Conservation (phyloP, 2,329 filamentous ascomycete genomes). For the Pyricularia grisea region DNA sequence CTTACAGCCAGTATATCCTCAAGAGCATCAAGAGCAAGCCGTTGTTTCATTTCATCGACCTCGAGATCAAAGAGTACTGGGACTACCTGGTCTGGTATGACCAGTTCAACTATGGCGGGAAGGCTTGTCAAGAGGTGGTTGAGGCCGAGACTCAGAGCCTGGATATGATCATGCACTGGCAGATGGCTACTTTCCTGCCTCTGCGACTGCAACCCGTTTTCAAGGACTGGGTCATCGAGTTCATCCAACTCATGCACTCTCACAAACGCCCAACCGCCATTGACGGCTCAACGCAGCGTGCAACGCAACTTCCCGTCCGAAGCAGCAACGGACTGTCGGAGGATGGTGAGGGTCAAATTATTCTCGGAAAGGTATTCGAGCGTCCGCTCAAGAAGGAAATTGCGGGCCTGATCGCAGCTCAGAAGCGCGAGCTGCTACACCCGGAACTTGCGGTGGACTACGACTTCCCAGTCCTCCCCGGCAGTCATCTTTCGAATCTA, state of each 20-base stretch:
- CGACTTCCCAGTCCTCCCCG: slow-evolving; percentile 70
- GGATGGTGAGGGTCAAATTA: slow-evolving; percentile 49
- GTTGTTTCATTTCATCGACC: slow-evolving; percentile 91
- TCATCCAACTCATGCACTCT: slow-evolving; percentile 86
- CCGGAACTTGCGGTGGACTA: slow-evolving; percentile 83
- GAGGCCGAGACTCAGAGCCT: slow-evolving; percentile 59
- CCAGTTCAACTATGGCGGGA: slow-evolving; percentile 96
- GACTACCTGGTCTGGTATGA: slow-evolving; percentile 99
- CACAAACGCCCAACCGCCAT: slow-evolving; percentile 54
- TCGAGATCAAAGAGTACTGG: slow-evolving; percentile 99
- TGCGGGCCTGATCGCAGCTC: slow-evolving; percentile 67
- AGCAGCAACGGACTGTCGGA: slow-evolving; percentile 46
- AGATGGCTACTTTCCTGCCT: slow-evolving; percentile 84
- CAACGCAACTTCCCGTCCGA: slow-evolving; percentile 52
- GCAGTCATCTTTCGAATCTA: slow-evolving; percentile 50
- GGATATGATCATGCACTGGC: slow-evolving; percentile 97
- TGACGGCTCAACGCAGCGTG: slow-evolving; percentile 33
- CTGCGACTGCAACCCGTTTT: slow-evolving; percentile 72
- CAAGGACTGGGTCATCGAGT: slow-evolving; percentile 88
- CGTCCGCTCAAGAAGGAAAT: slow-evolving; percentile 89
- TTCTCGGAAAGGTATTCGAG: slow-evolving; percentile 75
- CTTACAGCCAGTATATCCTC: slow-evolving; percentile 94
- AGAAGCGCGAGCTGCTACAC: slow-evolving; percentile 82
- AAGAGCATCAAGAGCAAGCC: slow-evolving; percentile 96
- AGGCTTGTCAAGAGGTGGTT: slow-evolving; percentile 75